These are phyloP conservation scores for Cytospora chrysosperma DNA, from an alignment of 2,329 filamentous ascomycete genomes.

Conservation along the genomic window DNA sequence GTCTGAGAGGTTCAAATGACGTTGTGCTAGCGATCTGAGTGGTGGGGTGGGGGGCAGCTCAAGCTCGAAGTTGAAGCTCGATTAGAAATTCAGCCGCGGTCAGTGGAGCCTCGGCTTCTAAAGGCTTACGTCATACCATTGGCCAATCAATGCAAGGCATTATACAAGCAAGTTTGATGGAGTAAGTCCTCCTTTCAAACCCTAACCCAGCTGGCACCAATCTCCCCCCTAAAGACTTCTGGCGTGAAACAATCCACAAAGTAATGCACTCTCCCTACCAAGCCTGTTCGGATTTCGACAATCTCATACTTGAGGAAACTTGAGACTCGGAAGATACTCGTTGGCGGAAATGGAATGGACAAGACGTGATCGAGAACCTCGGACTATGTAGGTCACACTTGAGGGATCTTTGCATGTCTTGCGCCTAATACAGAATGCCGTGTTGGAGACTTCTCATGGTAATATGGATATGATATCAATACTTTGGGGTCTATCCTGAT, in stretches of 20 bases:
- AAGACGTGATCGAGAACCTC: not conserved
- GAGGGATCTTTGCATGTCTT: no score
- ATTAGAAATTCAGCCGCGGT: not conserved
- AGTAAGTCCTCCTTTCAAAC: not conserved
- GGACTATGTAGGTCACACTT: no score
- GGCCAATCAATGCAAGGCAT: constrained; percentile 1
- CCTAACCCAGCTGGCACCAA: not conserved
- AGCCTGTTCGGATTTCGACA: not conserved
- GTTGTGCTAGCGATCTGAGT: not conserved
- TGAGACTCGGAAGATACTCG: not conserved
- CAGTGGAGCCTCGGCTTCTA: not conserved
- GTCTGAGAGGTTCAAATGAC: not conserved
- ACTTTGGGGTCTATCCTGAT: not conserved
- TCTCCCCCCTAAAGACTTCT: not conserved
- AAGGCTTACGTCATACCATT: constrained; percentile 4
- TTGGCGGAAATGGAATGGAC: constrained; percentile 1
- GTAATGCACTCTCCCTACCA: no score
- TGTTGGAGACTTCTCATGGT: no score
- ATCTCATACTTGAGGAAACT: not conserved
- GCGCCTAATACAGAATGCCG: no score
- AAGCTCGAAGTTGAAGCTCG: not conserved
- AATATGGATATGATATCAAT: no score
- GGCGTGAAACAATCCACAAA: no score
- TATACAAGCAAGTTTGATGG: constrained; percentile 8
- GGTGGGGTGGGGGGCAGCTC: not conserved